Evolutionary conservation across 2,329 filamentous ascomycete genomes (phyloP), one percentile per base, ranked within the genome.

Genomic region (Colletotrichum sidae): DNA sequence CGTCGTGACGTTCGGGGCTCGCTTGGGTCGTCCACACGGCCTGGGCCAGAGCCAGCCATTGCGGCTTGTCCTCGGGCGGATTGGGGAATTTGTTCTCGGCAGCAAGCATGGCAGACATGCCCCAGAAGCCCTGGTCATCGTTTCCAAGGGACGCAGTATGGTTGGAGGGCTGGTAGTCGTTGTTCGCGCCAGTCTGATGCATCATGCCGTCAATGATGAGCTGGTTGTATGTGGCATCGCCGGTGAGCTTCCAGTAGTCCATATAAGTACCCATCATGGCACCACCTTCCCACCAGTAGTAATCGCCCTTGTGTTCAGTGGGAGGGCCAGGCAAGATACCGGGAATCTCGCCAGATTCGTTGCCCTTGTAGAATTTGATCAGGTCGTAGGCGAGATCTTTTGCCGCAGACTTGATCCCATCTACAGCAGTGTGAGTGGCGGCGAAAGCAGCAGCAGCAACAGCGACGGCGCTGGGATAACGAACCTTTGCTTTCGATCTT

Each of bases 211-310:
- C 72, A 60, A 81, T 86, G 13, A 88, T 79, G 11, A 86, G 81
- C 9, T 83, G 73, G 74, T 91, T 91, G 78, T 89, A 92, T 57
- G 83, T 83, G 4, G 78, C 72, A 74, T 92, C 89, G 60, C 88
- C 88, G 0, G 89, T 92, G 60, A 86, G 83, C 67, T 89, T 85
- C 86, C 88, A 90, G 75, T 92, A 92, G 75, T 92, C 89, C 47
- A 92, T 81, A 70, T 91, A 79, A 1, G 88, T 86, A 68, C 89
- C 87, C 83, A 90, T 91, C 78, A 93, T 82, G 12, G 88, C 87
- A 56, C 88, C 87, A 6, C 87, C 88, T 73, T 92, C 88, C 90
- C 90, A 93, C 90, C 90, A 93, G 81, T 92, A 92, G 74, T 90
- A 90, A 67, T 85, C 81, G 68, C 85, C 85, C 69, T 77, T 69